Evolutionary conservation across 257 asterid species (phyloP), one percentile per base, ranked within the genome.

Genomic region (Capsicum pubescens): DNA sequence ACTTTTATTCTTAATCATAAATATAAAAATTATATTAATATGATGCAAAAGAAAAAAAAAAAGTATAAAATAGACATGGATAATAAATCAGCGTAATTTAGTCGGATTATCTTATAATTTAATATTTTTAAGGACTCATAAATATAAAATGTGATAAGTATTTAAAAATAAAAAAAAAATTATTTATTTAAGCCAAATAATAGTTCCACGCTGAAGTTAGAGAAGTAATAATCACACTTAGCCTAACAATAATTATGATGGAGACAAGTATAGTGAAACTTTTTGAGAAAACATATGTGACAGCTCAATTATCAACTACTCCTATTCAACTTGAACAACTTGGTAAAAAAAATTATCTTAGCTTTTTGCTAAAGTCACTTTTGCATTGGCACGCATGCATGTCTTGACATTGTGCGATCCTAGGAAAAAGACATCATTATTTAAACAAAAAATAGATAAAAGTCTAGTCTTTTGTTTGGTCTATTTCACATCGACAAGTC

Each of bases 221-320:
- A 68, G 52, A 68, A 36, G 76, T 61, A 39, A 52, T 52, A 21
- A 76, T 52, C 81, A 26, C 8, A 26, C 8, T 12, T 50, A 52
- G 1, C 44, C 21, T 7, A 12, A 19, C 8, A 74, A 14, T 76
- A 52, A 50, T 50, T n/a, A 48, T 46, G n/a, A 74, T 12, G 0
- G 17, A 76, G 19, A 1, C 21, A 19, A 50, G 46, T 46, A 76
- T 76, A 13, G 48, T 14, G 81, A 76, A 55, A 21, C 26, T 36
- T 26, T 52, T 21, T 26, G 32, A 26, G 39, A 26, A 14, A 32
- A 77, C 63, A 32, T 76, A 76, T 14, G 81, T 13, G 26, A 52
- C 81, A 54, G 54, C 26, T 77, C 82, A 77, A 54, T 77, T 35
- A 26, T 77, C 48, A 76, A 74, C 79, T 42, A 42, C 35, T 69